Conservation (phyloP, 2,329 filamentous ascomycete genomes). For the Penicillium sclerotiorum region DNA sequence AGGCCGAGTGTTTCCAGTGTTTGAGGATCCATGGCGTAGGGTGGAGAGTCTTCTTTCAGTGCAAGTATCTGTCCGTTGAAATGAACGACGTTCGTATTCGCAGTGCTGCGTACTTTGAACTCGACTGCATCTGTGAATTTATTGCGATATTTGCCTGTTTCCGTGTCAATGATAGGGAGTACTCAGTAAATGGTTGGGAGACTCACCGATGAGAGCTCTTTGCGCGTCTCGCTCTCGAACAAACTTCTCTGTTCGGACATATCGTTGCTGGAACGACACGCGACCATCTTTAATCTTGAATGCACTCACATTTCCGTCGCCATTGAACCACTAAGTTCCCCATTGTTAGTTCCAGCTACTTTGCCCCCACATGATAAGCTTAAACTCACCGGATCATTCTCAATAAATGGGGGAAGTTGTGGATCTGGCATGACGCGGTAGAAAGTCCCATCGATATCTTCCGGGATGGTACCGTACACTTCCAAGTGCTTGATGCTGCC, state of each 20-base stretch:
- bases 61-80: conserved; percentile 53
- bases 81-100: conserved; percentile 63
- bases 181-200: conserved; percentile 3
- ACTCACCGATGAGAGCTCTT: conserved; percentile 30
- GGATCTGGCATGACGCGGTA: conserved; percentile 57
- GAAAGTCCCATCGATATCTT: conserved; percentile 52
- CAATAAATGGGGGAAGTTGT: conserved; percentile 34
- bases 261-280: conserved; percentile 40
- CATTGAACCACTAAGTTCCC: conserved; percentile 46
- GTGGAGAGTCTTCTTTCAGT: conserved; percentile 58
- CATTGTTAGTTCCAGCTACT: no score
- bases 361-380: no score
- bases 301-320: conserved; percentile 45
- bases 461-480: conserved; percentile 47
- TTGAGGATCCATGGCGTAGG: conserved; percentile 53
- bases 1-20: conserved; percentile 54
- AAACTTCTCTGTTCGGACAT: conserved; percentile 47
- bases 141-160: conserved; percentile 44
- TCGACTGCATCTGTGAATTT: conserved; percentile 12
- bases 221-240: conserved; percentile 40
- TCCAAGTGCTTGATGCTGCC: conserved; percentile 48
- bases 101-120: conserved; percentile 28
- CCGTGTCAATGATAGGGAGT: background rate
- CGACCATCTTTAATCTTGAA: conserved; percentile 40
- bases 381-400: conserved; percentile 32